These are phyloP conservation scores for Nitzschia inconspicua DNA, from an alignment of 108 stramenopile species.

Conservation along the genomic window DNA sequence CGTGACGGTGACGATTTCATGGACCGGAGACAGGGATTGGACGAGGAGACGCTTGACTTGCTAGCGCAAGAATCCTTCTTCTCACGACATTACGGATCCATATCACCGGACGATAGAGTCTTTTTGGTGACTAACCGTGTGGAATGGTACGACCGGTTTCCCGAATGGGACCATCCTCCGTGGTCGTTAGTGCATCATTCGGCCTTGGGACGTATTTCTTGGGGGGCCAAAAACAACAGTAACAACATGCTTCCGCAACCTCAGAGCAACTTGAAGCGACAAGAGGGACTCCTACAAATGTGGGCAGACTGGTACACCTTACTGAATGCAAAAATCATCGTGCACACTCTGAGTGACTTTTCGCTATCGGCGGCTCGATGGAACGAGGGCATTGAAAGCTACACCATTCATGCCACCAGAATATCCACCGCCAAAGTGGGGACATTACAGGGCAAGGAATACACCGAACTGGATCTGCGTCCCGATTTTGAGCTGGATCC, in stretches of 20 bases:
- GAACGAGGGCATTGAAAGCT: slow-evolving; percentile 13
- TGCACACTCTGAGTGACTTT: slow-evolving; percentile 50
- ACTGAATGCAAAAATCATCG: slow-evolving; percentile 28
- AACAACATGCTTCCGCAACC: not conserved
- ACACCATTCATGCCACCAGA: not conserved
- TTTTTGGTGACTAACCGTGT: slow-evolving; percentile 46
- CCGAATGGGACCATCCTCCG: slow-evolving; percentile 32
- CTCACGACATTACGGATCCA: not conserved
- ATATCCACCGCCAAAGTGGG: not conserved
- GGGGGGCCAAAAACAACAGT: not conserved
- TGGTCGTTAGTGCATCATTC: slow-evolving; percentile 37
- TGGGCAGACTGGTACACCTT: slow-evolving; percentile 54
- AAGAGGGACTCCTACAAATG: slow-evolving; percentile 24
- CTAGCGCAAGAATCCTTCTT: slow-evolving; percentile 13
- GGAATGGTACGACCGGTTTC: slow-evolving; percentile 37
- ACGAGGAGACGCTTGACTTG: slow-evolving; percentile 22
- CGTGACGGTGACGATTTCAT: slow-evolving; percentile 25
- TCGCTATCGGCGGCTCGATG: slow-evolving; percentile 41
- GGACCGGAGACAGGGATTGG: slow-evolving; percentile 34
- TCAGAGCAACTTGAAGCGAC: not conserved
- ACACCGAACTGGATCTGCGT: not conserved
- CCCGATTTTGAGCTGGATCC: not conserved
- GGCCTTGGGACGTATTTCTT: slow-evolving; percentile 7
- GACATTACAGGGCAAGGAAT: not conserved
- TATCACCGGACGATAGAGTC: slow-evolving; percentile 9